Evolutionary conservation across 139 green algal genomes (phyloP).

Genomic region (Ettlia oleoabundans): DNA sequence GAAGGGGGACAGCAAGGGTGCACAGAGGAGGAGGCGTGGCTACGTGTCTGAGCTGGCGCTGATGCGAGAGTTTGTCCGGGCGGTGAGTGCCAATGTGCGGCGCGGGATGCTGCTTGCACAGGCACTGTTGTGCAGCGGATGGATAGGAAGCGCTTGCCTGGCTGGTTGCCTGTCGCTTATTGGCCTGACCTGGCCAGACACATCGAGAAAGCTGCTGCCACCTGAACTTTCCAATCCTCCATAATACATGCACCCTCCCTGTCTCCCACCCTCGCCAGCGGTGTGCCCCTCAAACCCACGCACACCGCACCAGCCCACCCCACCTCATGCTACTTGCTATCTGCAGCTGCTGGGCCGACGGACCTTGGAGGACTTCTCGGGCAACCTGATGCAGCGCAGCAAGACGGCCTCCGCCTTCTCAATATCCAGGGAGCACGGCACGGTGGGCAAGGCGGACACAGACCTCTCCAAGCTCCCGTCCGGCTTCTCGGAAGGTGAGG

Average conservation of each 20-base stretch:
- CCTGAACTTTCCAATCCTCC: too few relatives aligned
- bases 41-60: slow-evolving; percentile 7
- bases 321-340: background rate
- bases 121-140: background rate
- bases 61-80: background rate
- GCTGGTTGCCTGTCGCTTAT: too few relatives aligned
- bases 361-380: background rate
- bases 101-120: background rate
- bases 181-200: too few relatives aligned
- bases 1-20: background rate
- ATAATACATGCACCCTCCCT: too few relatives aligned
- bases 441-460: slow-evolving; percentile 10
- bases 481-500: slow-evolving; percentile 24
- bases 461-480: slow-evolving; percentile 33
- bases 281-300: too few relatives aligned
- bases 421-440: background rate
- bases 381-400: background rate
- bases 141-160: too few relatives aligned
- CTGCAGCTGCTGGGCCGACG: background rate
- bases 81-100: background rate
- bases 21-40: too few relatives aligned
- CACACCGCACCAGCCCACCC: too few relatives aligned
- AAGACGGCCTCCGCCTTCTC: slow-evolving; percentile 1
- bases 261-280: background rate
- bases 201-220: too few relatives aligned